Conservation (phyloP, 2,329 filamentous ascomycete genomes). For the Colletotrichum shisoi region DNA sequence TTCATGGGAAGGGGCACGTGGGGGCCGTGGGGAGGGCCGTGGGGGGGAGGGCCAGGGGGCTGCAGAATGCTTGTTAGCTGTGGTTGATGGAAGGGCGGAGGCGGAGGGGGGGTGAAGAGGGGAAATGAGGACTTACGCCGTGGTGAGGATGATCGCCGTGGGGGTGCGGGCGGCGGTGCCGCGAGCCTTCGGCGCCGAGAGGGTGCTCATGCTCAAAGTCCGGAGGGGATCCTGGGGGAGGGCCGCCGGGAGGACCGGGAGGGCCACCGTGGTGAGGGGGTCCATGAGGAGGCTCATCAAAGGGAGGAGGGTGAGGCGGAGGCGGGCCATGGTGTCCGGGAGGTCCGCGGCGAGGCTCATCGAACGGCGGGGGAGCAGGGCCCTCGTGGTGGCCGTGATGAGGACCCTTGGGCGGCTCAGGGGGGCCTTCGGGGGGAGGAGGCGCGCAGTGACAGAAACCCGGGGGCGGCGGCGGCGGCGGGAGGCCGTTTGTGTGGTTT, state of each 20-base stretch:
- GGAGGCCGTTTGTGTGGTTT: slow-evolving; percentile 42
- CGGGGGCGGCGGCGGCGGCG: slow-evolving; percentile 42
- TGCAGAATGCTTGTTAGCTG: background rate
- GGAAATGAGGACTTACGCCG: slow-evolving; percentile 9
- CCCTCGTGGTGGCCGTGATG: slow-evolving; percentile 41
- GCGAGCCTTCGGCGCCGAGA: slow-evolving; percentile 5
- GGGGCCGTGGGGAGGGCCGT: slow-evolving; percentile 19
- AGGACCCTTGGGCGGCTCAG: slow-evolving; percentile 41
- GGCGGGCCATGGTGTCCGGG: slow-evolving; percentile 43
- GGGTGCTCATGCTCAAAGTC: slow-evolving; percentile 22
- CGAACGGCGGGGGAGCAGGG: slow-evolving; percentile 39
- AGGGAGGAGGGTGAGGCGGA: slow-evolving; percentile 27
- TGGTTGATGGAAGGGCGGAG: no score
- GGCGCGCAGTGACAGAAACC: slow-evolving; percentile 46
- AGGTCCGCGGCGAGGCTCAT: slow-evolving; percentile 32
- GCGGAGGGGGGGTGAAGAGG: background rate
- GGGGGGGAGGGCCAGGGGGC: background rate
- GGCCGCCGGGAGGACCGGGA: slow-evolving; percentile 17
- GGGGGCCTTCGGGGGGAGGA: slow-evolving; percentile 37
- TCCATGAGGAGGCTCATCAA: slow-evolving; percentile 19
- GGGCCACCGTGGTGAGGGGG: slow-evolving; percentile 6
- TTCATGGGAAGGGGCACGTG: slow-evolving; percentile 43
- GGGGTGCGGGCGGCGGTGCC: slow-evolving; percentile 22
- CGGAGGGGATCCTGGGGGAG: slow-evolving; percentile 1
- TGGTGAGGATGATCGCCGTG: slow-evolving; percentile 10